Percentiles rank a stretch among this genome's conserved stretches.
Evolutionary conservation across 23 red algal species (phyloP).

Genomic region (Gracilaria vermiculophylla): DNA sequence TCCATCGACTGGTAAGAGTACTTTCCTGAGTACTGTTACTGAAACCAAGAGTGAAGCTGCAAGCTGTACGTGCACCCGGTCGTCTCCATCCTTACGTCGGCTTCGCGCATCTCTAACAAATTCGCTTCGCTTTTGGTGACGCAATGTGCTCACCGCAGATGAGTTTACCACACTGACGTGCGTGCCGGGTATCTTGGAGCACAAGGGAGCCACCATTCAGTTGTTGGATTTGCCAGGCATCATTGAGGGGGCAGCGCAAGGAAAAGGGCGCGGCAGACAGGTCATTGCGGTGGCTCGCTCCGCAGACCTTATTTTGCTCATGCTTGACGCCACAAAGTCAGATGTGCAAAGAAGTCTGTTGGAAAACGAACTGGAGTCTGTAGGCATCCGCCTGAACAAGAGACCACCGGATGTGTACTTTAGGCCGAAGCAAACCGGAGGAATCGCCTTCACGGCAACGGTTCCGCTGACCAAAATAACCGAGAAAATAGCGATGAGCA

Average conservation of each 20-base stretch:
- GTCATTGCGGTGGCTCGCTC: slow-evolving; percentile 94
- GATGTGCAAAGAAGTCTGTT: slow-evolving; percentile 80
- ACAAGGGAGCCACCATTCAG: slow-evolving; percentile 96
- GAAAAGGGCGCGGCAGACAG: slow-evolving; percentile 93
- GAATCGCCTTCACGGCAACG: slow-evolving; percentile 82
- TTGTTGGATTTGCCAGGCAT: slow-evolving; percentile 97
- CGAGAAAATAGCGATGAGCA: slow-evolving; percentile 72
- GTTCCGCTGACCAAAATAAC: slow-evolving; percentile 87
- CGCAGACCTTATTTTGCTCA: slow-evolving; percentile 88
- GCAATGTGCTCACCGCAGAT: slow-evolving; percentile 22
- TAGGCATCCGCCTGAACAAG: slow-evolving; percentile 96
- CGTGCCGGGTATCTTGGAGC: slow-evolving; percentile 85
- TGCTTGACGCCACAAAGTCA: slow-evolving; percentile 97
- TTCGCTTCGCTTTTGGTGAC: not conserved
- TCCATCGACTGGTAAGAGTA: slow-evolving; percentile 97
- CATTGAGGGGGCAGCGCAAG: slow-evolving; percentile 94
- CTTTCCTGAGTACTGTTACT: slow-evolving; percentile 87
- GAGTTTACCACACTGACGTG: slow-evolving; percentile 97
- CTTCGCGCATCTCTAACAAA: not conserved
- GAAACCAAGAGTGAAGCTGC: slow-evolving; percentile 92
- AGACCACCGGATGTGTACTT: slow-evolving; percentile 87
- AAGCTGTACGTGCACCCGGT: slow-evolving; percentile 46
- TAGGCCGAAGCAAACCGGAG: slow-evolving; percentile 82
- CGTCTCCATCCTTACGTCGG: not conserved
- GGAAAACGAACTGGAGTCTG: slow-evolving; percentile 88